phyloP scores from a whole-genome alignment of 768 basidiomycete species.

The Antrodiella citrinella region DNA sequence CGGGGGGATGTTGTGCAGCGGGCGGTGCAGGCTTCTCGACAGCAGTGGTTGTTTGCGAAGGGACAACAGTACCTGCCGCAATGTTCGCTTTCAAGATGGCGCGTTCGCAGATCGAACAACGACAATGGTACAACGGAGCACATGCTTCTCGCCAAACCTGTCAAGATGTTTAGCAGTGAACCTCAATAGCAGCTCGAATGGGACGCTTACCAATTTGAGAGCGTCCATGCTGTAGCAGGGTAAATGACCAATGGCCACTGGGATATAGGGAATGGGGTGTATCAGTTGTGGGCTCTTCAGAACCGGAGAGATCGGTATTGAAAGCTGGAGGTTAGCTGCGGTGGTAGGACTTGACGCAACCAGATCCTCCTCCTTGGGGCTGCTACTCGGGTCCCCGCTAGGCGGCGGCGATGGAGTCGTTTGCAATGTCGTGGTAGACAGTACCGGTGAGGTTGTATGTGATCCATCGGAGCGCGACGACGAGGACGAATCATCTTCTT shows the following conservation, averaged over 20 bases:
- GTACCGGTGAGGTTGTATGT: conserved; percentile 61
- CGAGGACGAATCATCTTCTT: conserved; percentile 43
- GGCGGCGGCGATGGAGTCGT: conserved; percentile 78
- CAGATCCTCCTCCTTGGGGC: conserved; percentile 28
- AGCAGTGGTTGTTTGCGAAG: conserved; percentile 11
- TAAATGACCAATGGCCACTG: conserved; percentile 44
- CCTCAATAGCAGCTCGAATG: not conserved
- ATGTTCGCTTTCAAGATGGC: conserved; percentile 47
- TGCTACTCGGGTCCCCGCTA: conserved; percentile 24
- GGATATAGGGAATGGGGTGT: conserved; percentile 63
- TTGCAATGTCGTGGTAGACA: conserved; percentile 65
- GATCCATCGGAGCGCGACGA: conserved; percentile 45
- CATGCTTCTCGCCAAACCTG: conserved; percentile 74
- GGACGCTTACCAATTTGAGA: conserved; percentile 45
- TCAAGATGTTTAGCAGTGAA: not conserved
- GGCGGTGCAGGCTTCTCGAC: conserved; percentile 4
- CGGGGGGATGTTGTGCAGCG: not conserved
- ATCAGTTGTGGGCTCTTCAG: conserved; percentile 53
- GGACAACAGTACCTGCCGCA: conserved; percentile 28
- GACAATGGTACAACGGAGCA: conserved; percentile 61
- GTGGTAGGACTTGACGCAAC: conserved; percentile 15
- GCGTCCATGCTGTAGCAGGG: conserved; percentile 53
- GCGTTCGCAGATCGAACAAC: conserved; percentile 67
- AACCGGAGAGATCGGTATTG: conserved; percentile 46
- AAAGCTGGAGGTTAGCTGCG: conserved; percentile 10